Conservation (phyloP, 2,329 filamentous ascomycete species). For the Trichophyton schoenleinii region DNA sequence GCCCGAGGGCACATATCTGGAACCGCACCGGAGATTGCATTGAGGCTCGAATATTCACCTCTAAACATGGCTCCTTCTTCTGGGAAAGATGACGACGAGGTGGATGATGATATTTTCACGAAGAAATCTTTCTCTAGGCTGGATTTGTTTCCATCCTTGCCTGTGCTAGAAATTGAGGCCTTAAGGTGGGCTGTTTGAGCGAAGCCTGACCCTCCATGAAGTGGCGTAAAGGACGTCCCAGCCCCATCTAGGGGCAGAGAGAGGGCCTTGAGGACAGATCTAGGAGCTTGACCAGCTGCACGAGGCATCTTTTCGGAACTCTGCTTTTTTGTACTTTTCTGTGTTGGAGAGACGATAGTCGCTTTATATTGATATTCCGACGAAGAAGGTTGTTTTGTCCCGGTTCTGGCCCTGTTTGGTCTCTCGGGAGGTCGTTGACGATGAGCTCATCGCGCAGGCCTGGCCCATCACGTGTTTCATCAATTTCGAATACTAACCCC, state of each 20-base stretch:
- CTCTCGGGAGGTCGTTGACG: too few species aligned
- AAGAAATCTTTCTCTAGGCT: conserved; percentile 26
- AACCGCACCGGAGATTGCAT: conserved; percentile 60
- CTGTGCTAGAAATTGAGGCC: conserved; percentile 16
- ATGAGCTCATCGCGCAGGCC: too few species aligned
- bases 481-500: too few species aligned
- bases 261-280: conserved; percentile 27
- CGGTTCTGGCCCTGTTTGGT: too few species aligned
- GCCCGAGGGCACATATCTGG: conserved; percentile 65
- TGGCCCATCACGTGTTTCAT: too few species aligned
- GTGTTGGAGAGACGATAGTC: too few species aligned
- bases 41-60: conserved; percentile 75
- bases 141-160: not conserved
- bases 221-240: conserved; percentile 24
- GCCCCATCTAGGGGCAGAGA: conserved; percentile 22
- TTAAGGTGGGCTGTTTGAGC: conserved; percentile 32
- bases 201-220: conserved; percentile 33
- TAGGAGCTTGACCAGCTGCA: conserved; percentile 15
- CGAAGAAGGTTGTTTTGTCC: too few species aligned
- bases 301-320: not conserved
- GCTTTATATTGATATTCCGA: too few species aligned
- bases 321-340: too few species aligned
- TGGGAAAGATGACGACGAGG: not conserved
- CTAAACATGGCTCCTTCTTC: conserved; percentile 25
- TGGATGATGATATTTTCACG: conserved; percentile 26